Percentiles rank a stretch among this genome's conserved stretches.
Conservation (phyloP, 192 early-diverging fungal species). For the Blastocladiella britannica region DNA sequence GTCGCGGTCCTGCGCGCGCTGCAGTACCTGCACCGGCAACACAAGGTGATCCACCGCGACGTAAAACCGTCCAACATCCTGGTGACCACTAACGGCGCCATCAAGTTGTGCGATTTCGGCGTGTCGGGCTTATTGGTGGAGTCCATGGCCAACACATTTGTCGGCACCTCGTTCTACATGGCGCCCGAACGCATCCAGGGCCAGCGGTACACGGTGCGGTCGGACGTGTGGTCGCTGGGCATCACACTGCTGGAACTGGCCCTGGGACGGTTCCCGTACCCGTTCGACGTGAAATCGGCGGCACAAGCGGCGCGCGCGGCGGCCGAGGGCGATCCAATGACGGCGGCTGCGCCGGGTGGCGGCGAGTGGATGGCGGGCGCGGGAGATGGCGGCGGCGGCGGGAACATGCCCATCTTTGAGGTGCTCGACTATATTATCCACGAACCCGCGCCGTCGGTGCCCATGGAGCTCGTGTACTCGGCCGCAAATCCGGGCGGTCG, state of each 20-base stretch:
- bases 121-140: conserved; percentile 72
- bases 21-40: conserved; percentile 67
- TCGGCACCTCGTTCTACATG: conserved; percentile 69
- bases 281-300: conserved; percentile 37
- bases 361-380: not conserved
- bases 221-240: conserved; percentile 67
- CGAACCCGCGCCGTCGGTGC: conserved; percentile 62
- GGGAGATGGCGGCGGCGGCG: conserved; percentile 7
- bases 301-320: too few species aligned
- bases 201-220: conserved; percentile 54
- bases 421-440: conserved; percentile 79
- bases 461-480: conserved; percentile 8
- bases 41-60: conserved; percentile 87
- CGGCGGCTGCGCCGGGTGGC: not conserved
- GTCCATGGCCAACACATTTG: conserved; percentile 68
- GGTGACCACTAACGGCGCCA: conserved; percentile 53
- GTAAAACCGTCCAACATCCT: conserved; percentile 75
- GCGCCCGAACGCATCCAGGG: conserved; percentile 64
- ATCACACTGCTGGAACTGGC: conserved; percentile 64
- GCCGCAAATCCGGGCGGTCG: conserved; percentile 14
- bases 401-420: conserved; percentile 65
- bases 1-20: conserved; percentile 55
- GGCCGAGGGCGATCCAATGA: not conserved
- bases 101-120: conserved; percentile 76
- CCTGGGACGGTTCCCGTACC: conserved; percentile 48